phyloP scores from a whole-genome alignment of 495 filamentous ascomycete genomes.

The Corynascus novoguineensis region DNA sequence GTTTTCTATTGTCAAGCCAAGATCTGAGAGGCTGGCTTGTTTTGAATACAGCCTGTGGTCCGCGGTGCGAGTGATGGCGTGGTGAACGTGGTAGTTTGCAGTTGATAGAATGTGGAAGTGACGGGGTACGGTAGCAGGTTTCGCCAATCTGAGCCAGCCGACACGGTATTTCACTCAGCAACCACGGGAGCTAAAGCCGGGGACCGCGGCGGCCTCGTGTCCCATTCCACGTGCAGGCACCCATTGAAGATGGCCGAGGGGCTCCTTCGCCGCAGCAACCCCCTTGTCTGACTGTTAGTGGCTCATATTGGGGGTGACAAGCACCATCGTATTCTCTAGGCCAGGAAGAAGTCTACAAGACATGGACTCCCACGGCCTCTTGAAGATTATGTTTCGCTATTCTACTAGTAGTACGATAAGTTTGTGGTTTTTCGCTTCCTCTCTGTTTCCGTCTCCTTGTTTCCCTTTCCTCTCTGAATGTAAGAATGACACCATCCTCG shows the following conservation, averaged over 20 bases:
- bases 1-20: neutral
- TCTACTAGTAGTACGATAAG: too few species aligned
- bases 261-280: conserved; percentile 11
- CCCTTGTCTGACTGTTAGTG: too few species aligned
- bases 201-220: conserved; percentile 14
- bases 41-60: neutral
- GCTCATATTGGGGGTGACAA: too few species aligned
- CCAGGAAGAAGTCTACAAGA: too few species aligned
- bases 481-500: too few species aligned
- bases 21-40: too few species aligned
- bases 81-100: neutral
- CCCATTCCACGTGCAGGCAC: neutral
- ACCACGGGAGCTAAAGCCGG: conserved; percentile 8
- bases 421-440: too few species aligned
- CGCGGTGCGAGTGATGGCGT: neutral
- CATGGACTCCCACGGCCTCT: too few species aligned
- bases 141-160: conserved; percentile 3
- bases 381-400: too few species aligned
- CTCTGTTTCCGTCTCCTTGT: too few species aligned
- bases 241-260: neutral
- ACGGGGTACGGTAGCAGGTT: conserved; percentile 1
- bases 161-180: conserved; percentile 4
- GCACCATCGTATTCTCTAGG: too few species aligned
- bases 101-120: neutral
- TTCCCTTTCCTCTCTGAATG: too few species aligned